Conservation (phyloP, 2,329 filamentous ascomycete species). For the Microcyclospora tardicrescens region DNA sequence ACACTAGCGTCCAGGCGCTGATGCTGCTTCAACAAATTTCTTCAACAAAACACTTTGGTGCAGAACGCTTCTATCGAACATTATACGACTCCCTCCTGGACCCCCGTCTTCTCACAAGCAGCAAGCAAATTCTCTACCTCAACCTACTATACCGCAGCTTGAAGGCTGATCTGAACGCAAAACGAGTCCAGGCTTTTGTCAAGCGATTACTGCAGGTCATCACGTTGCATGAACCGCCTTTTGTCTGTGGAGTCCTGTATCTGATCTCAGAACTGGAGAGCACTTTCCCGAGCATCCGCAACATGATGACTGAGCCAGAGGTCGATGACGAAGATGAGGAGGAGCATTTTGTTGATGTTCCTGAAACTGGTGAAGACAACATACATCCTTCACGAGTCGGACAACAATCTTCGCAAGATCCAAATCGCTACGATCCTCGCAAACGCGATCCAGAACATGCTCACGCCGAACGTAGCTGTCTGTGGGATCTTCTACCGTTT, state of each 20-base stretch:
- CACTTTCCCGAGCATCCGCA: constrained; percentile 66
- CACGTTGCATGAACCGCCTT: constrained; percentile 79
- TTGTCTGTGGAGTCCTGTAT: constrained; percentile 86
- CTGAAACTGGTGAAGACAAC: constrained; percentile 27
- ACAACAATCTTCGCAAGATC: neutral
- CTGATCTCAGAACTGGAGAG: constrained; percentile 68
- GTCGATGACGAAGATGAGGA: constrained; percentile 60
- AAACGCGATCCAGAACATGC: constrained; percentile 87
- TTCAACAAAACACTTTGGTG: constrained; percentile 62
- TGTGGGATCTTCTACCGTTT: constrained; percentile 84
- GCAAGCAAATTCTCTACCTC: constrained; percentile 89
- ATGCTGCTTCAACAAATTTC: constrained; percentile 91
- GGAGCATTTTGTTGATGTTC: constrained; percentile 55
- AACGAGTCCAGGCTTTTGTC: constrained; percentile 87
- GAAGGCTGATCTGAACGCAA: constrained; percentile 80
- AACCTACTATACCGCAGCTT: constrained; percentile 81
- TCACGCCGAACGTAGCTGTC: constrained; percentile 81
- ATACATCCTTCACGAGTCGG: constrained; percentile 9
- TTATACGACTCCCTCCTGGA: constrained; percentile 92
- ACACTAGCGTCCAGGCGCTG: constrained; percentile 90
- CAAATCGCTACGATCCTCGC: constrained; percentile 60
- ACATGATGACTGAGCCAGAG: constrained; percentile 69
- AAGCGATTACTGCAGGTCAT: constrained; percentile 85
- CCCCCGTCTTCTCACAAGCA: constrained; percentile 73
- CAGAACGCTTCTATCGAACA: constrained; percentile 87